A percentile compares a stretch with the other conserved stretches of the same genome.
Conservation (phyloP, 371 early-diverging fungal genomes). For the Mortierella sp. region DNA sequence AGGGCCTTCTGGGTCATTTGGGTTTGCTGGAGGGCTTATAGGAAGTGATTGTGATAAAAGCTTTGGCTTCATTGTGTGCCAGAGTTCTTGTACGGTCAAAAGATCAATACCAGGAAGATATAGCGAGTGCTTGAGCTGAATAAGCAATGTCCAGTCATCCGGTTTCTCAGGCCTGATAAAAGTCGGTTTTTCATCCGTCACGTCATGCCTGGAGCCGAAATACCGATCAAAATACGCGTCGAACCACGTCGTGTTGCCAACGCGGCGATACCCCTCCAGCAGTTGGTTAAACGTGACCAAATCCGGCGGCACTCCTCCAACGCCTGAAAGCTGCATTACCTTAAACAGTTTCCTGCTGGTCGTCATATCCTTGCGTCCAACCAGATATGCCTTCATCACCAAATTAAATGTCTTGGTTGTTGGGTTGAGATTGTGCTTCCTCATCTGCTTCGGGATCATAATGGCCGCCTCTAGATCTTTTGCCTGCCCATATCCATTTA, state of each 20-base stretch:
- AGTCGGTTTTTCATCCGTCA: background rate
- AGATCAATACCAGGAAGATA: constrained; percentile 24
- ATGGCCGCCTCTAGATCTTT: constrained; percentile 36
- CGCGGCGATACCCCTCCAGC: constrained; percentile 42
- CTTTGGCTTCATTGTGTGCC: constrained; percentile 24
- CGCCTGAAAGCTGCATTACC: constrained; percentile 32
- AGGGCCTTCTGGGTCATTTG: background rate
- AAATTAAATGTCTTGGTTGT: constrained; percentile 48
- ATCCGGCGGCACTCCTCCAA: constrained; percentile 21
- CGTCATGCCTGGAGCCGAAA: constrained; percentile 13
- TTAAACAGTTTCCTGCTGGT: constrained; percentile 40
- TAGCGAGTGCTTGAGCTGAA: constrained; percentile 40
- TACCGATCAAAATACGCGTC: constrained; percentile 45
- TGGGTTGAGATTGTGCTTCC: constrained; percentile 34
- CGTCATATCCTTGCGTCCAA: constrained; percentile 14
- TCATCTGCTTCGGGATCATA: constrained; percentile 38
- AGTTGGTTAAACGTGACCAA: constrained; percentile 45
- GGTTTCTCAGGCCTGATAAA: constrained; percentile 15
- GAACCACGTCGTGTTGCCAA: constrained; percentile 43
- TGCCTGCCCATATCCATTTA: constrained; percentile 34
- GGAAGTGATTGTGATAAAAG: background rate
- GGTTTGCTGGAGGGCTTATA: background rate
- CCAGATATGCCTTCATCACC: constrained; percentile 48
- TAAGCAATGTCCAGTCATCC: constrained; percentile 34
- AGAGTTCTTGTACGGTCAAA: constrained; percentile 34